phyloP scores from a whole-genome alignment of 2,329 filamentous ascomycete genomes.

The Microcyclosporella mali region DNA sequence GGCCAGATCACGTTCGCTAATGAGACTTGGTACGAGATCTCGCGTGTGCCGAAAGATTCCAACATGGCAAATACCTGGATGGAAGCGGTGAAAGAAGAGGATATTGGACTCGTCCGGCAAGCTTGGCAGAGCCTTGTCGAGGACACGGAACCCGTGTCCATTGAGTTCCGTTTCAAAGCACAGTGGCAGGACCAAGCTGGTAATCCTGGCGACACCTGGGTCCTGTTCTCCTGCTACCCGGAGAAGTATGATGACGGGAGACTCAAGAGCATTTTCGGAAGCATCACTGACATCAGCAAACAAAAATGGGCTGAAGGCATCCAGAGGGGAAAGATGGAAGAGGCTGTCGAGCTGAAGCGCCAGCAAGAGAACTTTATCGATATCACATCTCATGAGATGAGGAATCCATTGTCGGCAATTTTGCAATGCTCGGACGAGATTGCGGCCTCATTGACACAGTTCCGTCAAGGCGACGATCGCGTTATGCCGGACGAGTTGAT shows the following conservation, averaged over 20 bases:
- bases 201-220: conserved; percentile 63
- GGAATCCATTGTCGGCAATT: conserved; percentile 68
- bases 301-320: conserved; percentile 81
- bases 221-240: conserved; percentile 68
- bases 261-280: conserved; percentile 70
- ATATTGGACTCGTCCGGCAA: conserved; percentile 52
- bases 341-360: conserved; percentile 73
- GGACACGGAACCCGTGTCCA: conserved; percentile 56
- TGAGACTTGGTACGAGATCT: conserved; percentile 67
- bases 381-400: conserved; percentile 43
- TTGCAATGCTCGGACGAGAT: conserved; percentile 74
- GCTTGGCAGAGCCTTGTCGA: conserved; percentile 61
- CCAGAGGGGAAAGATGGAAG: conserved; percentile 69
- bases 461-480: conserved; percentile 38
- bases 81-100: conserved; percentile 62
- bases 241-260: conserved; percentile 59
- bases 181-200: conserved; percentile 56
- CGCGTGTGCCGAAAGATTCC: conserved; percentile 56
- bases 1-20: conserved; percentile 75
- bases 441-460: conserved; percentile 44
- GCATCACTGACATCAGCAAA: conserved; percentile 77
- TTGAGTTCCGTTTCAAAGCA: conserved; percentile 70
- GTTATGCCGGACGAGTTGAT: conserved; percentile 41
- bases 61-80: conserved; percentile 62
- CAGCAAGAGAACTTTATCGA: conserved; percentile 52